Conservation (phyloP, 768 basidiomycete genomes). For the Russula virescens region DNA sequence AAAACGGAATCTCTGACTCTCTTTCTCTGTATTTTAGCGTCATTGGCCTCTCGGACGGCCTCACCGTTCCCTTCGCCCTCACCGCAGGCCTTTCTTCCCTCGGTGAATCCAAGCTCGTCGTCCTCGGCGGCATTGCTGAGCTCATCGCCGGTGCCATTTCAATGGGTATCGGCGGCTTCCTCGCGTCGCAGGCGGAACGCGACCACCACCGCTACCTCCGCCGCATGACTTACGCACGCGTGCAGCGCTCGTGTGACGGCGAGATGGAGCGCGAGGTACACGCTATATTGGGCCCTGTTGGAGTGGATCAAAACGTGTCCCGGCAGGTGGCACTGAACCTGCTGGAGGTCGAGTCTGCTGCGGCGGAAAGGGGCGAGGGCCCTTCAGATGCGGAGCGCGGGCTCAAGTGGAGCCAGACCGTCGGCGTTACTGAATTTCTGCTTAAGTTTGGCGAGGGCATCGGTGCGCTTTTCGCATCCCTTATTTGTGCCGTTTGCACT, state of each 20-base stretch:
- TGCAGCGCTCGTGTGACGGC: conserved; percentile 83
- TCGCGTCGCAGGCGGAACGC: conserved; percentile 93
- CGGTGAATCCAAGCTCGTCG: conserved; percentile 86
- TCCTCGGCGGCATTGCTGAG: conserved; percentile 91
- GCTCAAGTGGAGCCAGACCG: conserved; percentile 64
- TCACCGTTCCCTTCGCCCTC: conserved; percentile 89
- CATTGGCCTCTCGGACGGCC: conserved; percentile 85
- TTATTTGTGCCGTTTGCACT: background rate
- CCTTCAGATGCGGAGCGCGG: conserved; percentile 47
- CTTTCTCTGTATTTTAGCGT: conserved; percentile 42
- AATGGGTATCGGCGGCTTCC: conserved; percentile 98
- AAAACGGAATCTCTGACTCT: background rate
- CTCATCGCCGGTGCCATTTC: conserved; percentile 94
- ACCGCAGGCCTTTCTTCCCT: conserved; percentile 86
- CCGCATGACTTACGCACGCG: conserved; percentile 69
- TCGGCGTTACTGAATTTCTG: conserved; percentile 89
- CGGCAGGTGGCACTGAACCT: conserved; percentile 73
- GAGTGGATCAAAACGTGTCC: conserved; percentile 80
- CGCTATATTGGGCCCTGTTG: conserved; percentile 81
- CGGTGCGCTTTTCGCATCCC: conserved; percentile 41
- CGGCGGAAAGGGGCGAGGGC: conserved; percentile 11
- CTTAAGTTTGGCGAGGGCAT: conserved; percentile 95
- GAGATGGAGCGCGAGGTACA: conserved; percentile 96
- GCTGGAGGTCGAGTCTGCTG: conserved; percentile 53
- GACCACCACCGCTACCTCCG: conserved; percentile 87